phyloP scores from a whole-genome alignment of 208 protist genomes.

The Acanthamoeba quina region DNA sequence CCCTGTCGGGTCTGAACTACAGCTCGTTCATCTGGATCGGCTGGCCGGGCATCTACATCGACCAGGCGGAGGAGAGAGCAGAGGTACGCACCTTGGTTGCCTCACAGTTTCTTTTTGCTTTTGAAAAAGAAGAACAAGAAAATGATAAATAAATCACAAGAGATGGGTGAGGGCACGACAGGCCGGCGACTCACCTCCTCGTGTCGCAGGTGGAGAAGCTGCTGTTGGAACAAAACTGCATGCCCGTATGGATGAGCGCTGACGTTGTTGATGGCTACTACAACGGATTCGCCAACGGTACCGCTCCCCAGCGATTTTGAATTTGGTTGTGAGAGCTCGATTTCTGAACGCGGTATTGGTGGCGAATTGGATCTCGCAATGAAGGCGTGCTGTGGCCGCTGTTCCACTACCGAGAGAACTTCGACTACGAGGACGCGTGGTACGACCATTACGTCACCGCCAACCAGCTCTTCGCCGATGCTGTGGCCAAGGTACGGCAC shows the following conservation, averaged over 20 bases:
- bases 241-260: slow-evolving; percentile 81
- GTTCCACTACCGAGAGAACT: slow-evolving; percentile 85
- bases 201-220: slow-evolving; percentile 54
- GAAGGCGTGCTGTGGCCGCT: slow-evolving; percentile 86
- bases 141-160: neutral
- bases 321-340: neutral
- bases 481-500: slow-evolving; percentile 25
- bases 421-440: slow-evolving; percentile 76
- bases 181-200: neutral
- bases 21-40: slow-evolving; percentile 63
- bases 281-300: slow-evolving; percentile 81
- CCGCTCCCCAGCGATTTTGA: neutral
- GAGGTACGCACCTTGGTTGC: neutral
- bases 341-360: neutral
- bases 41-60: slow-evolving; percentile 80
- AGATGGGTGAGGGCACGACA: no score
- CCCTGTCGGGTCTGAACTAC: neutral
- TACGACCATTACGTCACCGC: slow-evolving; percentile 83
- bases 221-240: slow-evolving; percentile 78
- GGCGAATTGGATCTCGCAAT: neutral
- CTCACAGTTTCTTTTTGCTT: no score
- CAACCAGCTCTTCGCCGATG: slow-evolving; percentile 84
- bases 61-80: slow-evolving; percentile 65
- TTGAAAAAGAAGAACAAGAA: neutral
- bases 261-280: slow-evolving; percentile 81